phyloP scores from a whole-genome alignment of 176 grass and related monocot genomes.

The Musa troglodytarum region DNA sequence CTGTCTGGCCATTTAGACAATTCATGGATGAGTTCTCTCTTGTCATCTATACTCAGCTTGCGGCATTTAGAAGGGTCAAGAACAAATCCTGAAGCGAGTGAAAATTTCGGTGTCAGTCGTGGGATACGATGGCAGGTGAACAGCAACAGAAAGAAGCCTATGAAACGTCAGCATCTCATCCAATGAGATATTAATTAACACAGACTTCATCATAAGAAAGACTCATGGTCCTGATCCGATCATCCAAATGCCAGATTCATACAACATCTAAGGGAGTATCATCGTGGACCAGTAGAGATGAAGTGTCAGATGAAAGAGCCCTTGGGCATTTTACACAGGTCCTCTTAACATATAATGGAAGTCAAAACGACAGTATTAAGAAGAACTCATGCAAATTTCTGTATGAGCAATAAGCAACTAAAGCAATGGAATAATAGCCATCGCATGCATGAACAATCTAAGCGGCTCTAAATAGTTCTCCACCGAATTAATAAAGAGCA shows the following conservation, averaged over 20 bases:
- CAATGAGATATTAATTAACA: not conserved
- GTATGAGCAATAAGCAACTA: not conserved
- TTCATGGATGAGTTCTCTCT: slow-evolving; percentile 68
- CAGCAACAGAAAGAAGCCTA: not conserved
- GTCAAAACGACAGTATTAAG: not conserved
- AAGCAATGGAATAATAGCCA: not conserved
- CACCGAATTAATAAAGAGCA: not conserved
- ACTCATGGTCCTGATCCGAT: not conserved
- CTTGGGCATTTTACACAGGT: not conserved
- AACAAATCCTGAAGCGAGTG: slow-evolving; percentile 36
- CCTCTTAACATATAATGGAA: not conserved
- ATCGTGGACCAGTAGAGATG: not conserved
- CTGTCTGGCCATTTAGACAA: slow-evolving; percentile 67
- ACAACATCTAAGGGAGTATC: too few relatives aligned
- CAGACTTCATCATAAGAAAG: not conserved
- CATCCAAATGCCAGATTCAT: not conserved
- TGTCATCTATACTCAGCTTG: slow-evolving; percentile 66
- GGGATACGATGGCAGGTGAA: not conserved
- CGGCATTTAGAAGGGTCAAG: slow-evolving; percentile 82
- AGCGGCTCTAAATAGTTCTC: not conserved
- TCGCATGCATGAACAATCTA: too few relatives aligned
- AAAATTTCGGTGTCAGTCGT: not conserved
- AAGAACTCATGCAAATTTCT: not conserved
- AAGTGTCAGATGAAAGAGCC: not conserved
- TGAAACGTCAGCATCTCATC: not conserved